Conservation (phyloP, 257 asterid species). For the Penstemon eatonii region DNA sequence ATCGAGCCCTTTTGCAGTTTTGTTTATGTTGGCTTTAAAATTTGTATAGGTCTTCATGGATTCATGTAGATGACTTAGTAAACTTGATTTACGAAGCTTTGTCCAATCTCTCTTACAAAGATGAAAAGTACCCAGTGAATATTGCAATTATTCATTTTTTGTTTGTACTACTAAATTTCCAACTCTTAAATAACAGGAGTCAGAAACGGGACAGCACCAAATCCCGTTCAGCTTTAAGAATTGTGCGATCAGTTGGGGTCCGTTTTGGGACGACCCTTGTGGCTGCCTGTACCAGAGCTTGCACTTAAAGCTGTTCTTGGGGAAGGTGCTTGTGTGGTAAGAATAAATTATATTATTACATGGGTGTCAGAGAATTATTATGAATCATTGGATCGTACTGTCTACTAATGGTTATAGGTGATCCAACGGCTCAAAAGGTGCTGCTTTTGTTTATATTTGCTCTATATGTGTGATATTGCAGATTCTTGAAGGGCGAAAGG, state of each 20-base stretch:
- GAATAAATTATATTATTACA: slow-evolving; percentile 14
- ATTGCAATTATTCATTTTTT: background rate
- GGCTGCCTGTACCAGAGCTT: slow-evolving; percentile 92
- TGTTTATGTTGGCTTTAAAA: background rate
- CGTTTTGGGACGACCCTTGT: slow-evolving; percentile 82
- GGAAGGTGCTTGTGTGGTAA: slow-evolving; percentile 93
- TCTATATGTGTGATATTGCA: slow-evolving; percentile 16
- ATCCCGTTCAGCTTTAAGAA: slow-evolving; percentile 77
- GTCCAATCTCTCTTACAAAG: slow-evolving; percentile 72
- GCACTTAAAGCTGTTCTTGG: slow-evolving; percentile 90
- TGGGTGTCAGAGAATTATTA: background rate
- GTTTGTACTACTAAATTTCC: background rate
- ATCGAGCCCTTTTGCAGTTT: background rate
- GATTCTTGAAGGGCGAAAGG: slow-evolving; percentile 92
- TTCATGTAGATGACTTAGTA: slow-evolving; percentile 86
- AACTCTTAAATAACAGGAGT: slow-evolving; percentile 50
- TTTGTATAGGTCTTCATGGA: slow-evolving; percentile 87
- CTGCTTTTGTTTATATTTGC: too few species aligned
- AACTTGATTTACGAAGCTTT: slow-evolving; percentile 74
- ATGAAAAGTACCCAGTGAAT: slow-evolving; percentile 29
- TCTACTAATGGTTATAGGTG: too few species aligned
- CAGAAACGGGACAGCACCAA: slow-evolving; percentile 86
- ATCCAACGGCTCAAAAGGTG: too few species aligned
- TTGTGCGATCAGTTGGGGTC: slow-evolving; percentile 84
- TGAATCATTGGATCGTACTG: too few species aligned